Base-by-base conservation (phyloP, 2,329 filamentous ascomycete species). In the Capronia americana region DNA sequence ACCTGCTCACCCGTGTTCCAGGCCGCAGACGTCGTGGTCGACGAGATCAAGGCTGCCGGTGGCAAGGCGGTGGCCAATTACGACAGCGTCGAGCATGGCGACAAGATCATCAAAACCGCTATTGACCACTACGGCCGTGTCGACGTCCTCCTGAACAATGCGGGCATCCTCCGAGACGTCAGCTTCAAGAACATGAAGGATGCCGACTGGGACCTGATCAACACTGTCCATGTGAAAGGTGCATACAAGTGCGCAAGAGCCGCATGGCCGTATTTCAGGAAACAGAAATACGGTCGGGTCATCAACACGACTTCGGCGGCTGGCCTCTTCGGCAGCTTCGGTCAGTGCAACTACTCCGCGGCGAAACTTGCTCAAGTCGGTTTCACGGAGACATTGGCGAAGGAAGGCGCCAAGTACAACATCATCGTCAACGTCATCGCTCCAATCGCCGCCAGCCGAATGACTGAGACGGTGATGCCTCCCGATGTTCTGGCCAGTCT, bases 111-210 rank as follows among this genome's bases (percentile, higher is more conserved):
- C 81, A 94, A 83, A 24, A 82, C 81, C 17, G 81, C 81, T 38
- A 81, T 83, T 69, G 79, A 82, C 74, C 76, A 75, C 69, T 83
- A 83, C 64, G 81, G 81, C 73, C 92, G 94, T 75, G 87, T 99
- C 80, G 94, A 99, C 79, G 84, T 99, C 71, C 89, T 99, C 74
- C 90, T 99, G 82, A 99, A 99, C 86, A 99, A 98, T 78, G 95
- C 95, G 68, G 94, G 95, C 76, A 98, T 98, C 77, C 86, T 97
- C 67, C 90, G 94, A 68, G 93, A 98, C 82, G 80, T 98, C 77
- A 94, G 92, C 86, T 98, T 99, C 85, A 97, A 97, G 87, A 98
- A 98, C 83, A 96, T 98, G 87, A 95, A 90, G 79, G 95, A 99
- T 79, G 82, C 90, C 77, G 95, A 99, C 80, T 99, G 95, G 95